phyloP scores from a whole-genome alignment of 306 rosid species.

The Corylus heterophylla region DNA sequence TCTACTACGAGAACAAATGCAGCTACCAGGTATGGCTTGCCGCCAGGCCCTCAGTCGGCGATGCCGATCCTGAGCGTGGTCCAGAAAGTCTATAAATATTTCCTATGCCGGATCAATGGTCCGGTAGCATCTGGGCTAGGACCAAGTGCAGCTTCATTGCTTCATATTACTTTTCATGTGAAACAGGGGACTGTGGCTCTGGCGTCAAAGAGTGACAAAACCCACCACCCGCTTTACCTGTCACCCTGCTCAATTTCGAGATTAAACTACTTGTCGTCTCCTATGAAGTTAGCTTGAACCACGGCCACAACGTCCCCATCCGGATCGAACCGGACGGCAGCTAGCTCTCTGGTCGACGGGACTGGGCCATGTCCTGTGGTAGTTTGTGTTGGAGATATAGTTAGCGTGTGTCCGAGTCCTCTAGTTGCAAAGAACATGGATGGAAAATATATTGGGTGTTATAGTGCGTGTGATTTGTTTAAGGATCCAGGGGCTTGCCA shows the following conservation, averaged over 20 bases:
- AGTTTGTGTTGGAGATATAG: conserved; percentile 13
- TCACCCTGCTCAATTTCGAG: conserved; percentile 27
- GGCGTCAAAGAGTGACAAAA: conserved; percentile 12
- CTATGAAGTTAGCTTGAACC: conserved; percentile 35
- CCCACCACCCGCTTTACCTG: conserved; percentile 23
- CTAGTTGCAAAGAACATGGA: conserved; percentile 6
- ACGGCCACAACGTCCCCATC: conserved; percentile 33
- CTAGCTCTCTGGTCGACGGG: conserved; percentile 11
- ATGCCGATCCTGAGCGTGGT: not conserved
- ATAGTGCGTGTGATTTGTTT: conserved; percentile 37
- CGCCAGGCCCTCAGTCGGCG: conserved; percentile 29
- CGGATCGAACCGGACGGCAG: conserved; percentile 24
- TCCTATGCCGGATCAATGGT: conserved; percentile 34
- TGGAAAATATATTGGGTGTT: conserved; percentile 25
- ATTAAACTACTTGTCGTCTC: conserved; percentile 27
- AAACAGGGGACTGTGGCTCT: conserved; percentile 24
- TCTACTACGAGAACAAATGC: conserved; percentile 14
- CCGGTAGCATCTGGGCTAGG: conserved; percentile 22
- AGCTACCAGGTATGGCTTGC: not conserved
- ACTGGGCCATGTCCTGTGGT: conserved; percentile 34
- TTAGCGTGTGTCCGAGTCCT: conserved; percentile 16
- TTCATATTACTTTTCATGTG: conserved; percentile 25
- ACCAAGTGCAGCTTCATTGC: conserved; percentile 14
- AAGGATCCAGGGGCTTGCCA: conserved; percentile 30
- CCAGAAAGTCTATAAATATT: not conserved